A percentile compares a stretch with the other conserved stretches of the same genome.
Evolutionary conservation across 2,329 filamentous ascomycete genomes (phyloP).

Genomic region (Fusarium tanahbumbuense): DNA sequence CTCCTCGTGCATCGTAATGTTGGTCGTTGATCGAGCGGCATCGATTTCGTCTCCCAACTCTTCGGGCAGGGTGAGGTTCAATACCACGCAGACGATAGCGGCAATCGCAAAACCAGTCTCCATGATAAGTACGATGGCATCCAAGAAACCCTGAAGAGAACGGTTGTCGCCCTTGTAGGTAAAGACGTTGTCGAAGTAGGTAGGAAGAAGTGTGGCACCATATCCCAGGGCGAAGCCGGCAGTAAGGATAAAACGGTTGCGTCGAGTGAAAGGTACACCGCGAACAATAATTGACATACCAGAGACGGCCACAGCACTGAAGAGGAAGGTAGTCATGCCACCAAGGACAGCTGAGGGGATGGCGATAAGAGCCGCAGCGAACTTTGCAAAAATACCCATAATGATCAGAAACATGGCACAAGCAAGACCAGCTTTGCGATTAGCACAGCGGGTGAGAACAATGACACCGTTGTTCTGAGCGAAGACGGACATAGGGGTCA

Average conservation of each 20-base stretch:
- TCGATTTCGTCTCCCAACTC: slow-evolving; percentile 74
- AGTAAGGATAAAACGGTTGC: slow-evolving; percentile 85
- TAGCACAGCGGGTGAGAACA: slow-evolving; percentile 82
- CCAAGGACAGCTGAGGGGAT: slow-evolving; percentile 76
- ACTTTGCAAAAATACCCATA: slow-evolving; percentile 87
- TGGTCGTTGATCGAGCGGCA: slow-evolving; percentile 34
- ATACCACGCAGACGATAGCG: slow-evolving; percentile 75
- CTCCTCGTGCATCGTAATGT: slow-evolving; percentile 31
- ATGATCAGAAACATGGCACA: slow-evolving; percentile 81
- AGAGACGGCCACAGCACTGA: slow-evolving; percentile 79
- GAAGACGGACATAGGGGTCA: slow-evolving; percentile 83
- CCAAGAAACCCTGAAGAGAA: slow-evolving; percentile 76
- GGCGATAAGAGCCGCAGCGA: slow-evolving; percentile 80
- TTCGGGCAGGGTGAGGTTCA: slow-evolving; percentile 79
- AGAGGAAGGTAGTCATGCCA: slow-evolving; percentile 84
- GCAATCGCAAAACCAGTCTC: slow-evolving; percentile 81
- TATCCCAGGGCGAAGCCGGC: slow-evolving; percentile 79
- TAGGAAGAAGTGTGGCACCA: slow-evolving; percentile 73
- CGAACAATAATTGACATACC: slow-evolving; percentile 81
- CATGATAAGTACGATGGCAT: slow-evolving; percentile 79
- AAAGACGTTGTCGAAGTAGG: slow-evolving; percentile 78
- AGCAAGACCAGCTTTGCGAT: slow-evolving; percentile 82
- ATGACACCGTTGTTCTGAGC: slow-evolving; percentile 90
- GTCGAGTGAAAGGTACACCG: slow-evolving; percentile 77
- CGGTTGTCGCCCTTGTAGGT: slow-evolving; percentile 76